Percentiles rank a stretch among this genome's conserved stretches.
Evolutionary conservation across 306 rosid genomes (phyloP).

Genomic region (Acacia melanoxylon): DNA sequence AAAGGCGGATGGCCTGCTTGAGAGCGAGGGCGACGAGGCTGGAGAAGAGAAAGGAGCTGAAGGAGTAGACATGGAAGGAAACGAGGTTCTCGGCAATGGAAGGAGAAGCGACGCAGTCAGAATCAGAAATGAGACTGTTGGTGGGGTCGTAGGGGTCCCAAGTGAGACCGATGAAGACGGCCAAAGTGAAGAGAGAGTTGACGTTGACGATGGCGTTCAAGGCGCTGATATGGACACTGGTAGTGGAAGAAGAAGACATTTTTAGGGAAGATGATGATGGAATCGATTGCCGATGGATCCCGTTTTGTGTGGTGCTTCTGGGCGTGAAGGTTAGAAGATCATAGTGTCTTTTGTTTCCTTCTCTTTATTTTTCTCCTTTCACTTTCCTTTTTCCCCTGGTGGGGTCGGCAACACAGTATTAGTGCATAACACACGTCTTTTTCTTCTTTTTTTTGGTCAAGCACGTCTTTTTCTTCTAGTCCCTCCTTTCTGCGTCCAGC

Average conservation of each 20-base stretch:
- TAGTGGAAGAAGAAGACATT: slow-evolving; percentile 55
- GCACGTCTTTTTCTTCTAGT: neutral
- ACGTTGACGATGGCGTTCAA: slow-evolving; percentile 81
- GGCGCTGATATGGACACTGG: slow-evolving; percentile 73
- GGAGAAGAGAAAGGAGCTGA: slow-evolving; percentile 97
- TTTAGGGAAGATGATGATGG: neutral
- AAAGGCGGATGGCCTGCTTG: slow-evolving; percentile 79
- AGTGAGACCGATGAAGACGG: slow-evolving; percentile 79
- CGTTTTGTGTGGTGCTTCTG: neutral
- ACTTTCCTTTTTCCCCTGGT: neutral
- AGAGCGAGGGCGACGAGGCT: slow-evolving; percentile 85
- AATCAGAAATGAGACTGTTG: slow-evolving; percentile 45
- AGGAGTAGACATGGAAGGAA: slow-evolving; percentile 89
- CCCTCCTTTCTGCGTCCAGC: neutral
- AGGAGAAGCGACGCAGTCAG: slow-evolving; percentile 53
- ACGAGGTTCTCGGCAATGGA: slow-evolving; percentile 69
- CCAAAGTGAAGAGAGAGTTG: slow-evolving; percentile 86
- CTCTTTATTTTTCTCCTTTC: neutral
- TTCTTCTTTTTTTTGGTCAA: no score
- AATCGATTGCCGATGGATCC: neutral
- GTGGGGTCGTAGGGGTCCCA: slow-evolving; percentile 76
- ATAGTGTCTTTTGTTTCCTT: neutral
- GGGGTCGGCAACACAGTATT: neutral
- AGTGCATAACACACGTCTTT: neutral
- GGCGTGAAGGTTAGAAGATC: neutral